Evolutionary conservation across 1,139 yeast genomes (phyloP).

Genomic region (Wickerhamomyces sp.): DNA sequence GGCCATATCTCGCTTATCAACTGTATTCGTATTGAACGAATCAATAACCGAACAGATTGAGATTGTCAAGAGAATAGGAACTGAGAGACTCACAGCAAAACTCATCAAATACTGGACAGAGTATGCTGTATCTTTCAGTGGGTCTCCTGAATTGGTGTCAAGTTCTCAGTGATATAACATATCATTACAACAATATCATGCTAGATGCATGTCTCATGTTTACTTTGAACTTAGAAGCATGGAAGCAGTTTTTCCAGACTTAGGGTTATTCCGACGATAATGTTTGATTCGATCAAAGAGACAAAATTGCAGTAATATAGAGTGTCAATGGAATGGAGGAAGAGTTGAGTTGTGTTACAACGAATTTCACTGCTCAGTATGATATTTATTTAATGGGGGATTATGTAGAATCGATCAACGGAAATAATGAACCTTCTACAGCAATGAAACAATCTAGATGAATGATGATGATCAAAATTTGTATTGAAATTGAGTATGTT

Average conservation of each 20-base stretch:
- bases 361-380: conserved; percentile 13
- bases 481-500: too few relatives aligned
- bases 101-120: conserved; percentile 10
- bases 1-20: conserved; percentile 15
- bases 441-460: too few relatives aligned
- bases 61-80: conserved; percentile 1
- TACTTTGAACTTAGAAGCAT: conserved; percentile 5
- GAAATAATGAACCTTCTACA: too few relatives aligned
- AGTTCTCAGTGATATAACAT: conserved; percentile 9
- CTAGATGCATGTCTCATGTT: conserved; percentile 13
- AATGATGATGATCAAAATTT: too few relatives aligned
- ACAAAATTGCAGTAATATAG: not conserved
- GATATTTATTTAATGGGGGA: conserved; percentile 6
- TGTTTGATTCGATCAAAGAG: not conserved
- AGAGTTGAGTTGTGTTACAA: conserved; percentile 10
- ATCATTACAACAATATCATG: conserved; percentile 11
- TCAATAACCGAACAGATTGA: conserved; percentile 12
- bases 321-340: not conserved
- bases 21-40: conserved; percentile 16
- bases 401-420: not conserved
- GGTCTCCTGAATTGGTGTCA: conserved; percentile 7
- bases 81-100: not conserved
- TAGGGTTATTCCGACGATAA: conserved; percentile 8
- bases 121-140: conserved; percentile 11
- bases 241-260: conserved; percentile 11